Evolutionary conservation across 2,329 filamentous ascomycete species (phyloP).

Genomic region (Madurella fahalii): DNA sequence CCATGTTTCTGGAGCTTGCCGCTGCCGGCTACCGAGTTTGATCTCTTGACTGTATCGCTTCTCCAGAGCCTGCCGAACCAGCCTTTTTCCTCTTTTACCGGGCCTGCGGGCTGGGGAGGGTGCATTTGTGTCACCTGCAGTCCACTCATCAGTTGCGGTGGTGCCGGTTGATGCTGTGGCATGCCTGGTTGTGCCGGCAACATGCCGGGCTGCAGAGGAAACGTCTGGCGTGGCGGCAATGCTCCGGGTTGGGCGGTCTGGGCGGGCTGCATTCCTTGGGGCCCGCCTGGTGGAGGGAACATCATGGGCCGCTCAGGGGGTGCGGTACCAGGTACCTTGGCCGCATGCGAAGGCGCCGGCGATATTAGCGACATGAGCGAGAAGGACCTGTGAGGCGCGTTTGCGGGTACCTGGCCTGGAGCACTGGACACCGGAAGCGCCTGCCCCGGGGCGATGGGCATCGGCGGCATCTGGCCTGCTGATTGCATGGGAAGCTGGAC

Average conservation of each 20-base stretch:
- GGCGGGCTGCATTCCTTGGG: neutral
- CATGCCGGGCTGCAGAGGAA: neutral
- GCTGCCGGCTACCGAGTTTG: neutral
- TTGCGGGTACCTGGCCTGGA: neutral
- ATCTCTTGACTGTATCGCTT: constrained; percentile 11
- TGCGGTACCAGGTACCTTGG: constrained; percentile 2
- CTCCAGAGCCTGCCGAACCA: constrained; percentile 17
- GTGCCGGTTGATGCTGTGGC: neutral
- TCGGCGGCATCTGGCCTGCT: neutral
- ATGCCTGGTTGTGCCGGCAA: neutral
- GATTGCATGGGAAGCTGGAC: neutral
- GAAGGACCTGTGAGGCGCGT: neutral
- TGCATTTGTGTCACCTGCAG: constrained; percentile 1
- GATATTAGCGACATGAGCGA: neutral
- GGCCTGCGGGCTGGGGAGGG: neutral
- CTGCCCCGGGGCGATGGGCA: neutral
- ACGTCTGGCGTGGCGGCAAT: constrained; percentile 3
- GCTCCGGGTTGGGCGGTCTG: neutral
- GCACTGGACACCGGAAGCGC: neutral
- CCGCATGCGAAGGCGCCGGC: neutral
- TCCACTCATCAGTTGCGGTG: neutral
- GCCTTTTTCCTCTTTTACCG: constrained; percentile 13
- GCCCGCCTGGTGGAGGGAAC: constrained; percentile 5
- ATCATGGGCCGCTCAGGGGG: constrained; percentile 3
- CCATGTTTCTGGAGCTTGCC: constrained; percentile 13